Percentiles rank a stretch among this genome's conserved stretches.
Evolutionary conservation across 106 monocot genomes (phyloP).

Genomic region (Platanthera guangdongensis): DNA sequence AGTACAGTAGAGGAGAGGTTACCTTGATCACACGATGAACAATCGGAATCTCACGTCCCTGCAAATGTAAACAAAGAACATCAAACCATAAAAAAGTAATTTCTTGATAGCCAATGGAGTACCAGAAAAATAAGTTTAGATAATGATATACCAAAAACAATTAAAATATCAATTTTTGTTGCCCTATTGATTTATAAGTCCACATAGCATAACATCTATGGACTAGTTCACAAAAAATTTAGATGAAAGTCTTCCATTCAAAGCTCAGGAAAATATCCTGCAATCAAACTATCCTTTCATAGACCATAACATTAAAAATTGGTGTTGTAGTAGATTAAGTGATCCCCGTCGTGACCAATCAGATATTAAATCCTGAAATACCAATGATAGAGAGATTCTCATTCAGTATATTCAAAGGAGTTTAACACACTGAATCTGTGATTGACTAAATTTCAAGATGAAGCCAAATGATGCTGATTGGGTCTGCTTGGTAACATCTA

Average conservation of each 20-base stretch:
- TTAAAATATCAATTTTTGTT: background rate
- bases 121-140: background rate
- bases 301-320: background rate
- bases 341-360: background rate
- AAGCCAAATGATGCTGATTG: background rate
- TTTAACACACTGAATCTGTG: background rate
- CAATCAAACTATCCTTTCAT: background rate
- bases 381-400: background rate
- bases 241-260: too few species aligned
- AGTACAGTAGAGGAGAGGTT: background rate
- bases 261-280: background rate
- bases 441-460: background rate
- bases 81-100: background rate
- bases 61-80: background rate
- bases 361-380: background rate
- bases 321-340: background rate
- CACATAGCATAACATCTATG: background rate
- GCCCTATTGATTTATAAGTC: background rate
- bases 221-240: too few species aligned
- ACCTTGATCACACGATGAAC: conserved; percentile 53
- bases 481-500: background rate
- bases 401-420: background rate
- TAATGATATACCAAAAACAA: background rate
- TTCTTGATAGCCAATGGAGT: background rate
- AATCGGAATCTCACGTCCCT: conserved; percentile 44